phyloP scores from a whole-genome alignment of 2,329 filamentous ascomycete species.

The Phaeosphaeriaceae sp. region DNA sequence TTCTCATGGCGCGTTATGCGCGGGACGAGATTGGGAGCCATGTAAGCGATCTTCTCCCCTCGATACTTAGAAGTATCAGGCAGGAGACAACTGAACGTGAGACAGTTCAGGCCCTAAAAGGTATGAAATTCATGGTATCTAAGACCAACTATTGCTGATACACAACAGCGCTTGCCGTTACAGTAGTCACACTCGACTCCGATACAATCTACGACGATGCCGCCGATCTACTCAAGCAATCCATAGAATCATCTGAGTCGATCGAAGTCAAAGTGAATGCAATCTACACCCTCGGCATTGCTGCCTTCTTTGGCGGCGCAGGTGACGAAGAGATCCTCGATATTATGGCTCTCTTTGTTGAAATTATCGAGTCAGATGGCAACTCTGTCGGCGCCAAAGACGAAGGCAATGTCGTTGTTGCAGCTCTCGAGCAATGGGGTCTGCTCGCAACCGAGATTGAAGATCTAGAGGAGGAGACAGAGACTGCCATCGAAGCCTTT shows the following conservation, averaged over 20 bases:
- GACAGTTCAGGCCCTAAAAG: conserved; percentile 70
- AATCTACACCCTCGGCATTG: conserved; percentile 75
- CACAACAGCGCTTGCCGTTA: conserved; percentile 66
- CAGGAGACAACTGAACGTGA: conserved; percentile 72
- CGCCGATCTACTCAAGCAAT: conserved; percentile 63
- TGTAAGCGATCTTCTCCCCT: conserved; percentile 66
- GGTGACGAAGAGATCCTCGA: conserved; percentile 71
- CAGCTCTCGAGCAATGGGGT: conserved; percentile 79
- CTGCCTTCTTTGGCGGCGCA: conserved; percentile 77
- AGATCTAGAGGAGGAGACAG: conserved; percentile 73
- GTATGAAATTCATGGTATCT: conserved; percentile 35
- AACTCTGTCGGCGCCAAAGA: conserved; percentile 74
- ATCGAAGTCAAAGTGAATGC: conserved; percentile 70
- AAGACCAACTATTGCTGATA: conserved; percentile 25
- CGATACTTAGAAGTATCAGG: conserved; percentile 74
- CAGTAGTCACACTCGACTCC: conserved; percentile 70
- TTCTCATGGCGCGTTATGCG: conserved; percentile 72
- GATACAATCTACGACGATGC: conserved; percentile 70
- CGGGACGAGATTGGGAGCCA: conserved; percentile 66
- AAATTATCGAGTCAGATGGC: conserved; percentile 82
- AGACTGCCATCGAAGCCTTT: conserved; percentile 78
- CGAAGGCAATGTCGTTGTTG: conserved; percentile 71
- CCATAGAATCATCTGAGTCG: conserved; percentile 71
- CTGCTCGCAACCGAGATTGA: conserved; percentile 80
- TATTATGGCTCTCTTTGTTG: conserved; percentile 75